Evolutionary conservation across 1,284 basidiomycete species (phyloP).

Genomic region (Anthracocystis setariae): DNA sequence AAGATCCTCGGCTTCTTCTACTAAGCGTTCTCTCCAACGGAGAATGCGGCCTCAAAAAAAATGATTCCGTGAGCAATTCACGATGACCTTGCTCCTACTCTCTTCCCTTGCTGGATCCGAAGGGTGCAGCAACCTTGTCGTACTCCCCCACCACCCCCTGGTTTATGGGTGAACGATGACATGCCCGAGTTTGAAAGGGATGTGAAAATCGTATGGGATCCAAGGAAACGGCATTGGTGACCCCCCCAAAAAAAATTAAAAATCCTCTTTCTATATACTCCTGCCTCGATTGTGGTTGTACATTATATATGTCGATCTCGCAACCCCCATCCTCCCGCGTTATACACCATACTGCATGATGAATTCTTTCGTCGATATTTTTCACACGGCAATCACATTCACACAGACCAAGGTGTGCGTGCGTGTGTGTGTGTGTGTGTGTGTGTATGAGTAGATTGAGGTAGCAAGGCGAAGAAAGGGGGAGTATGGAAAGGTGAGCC

Average conservation of each 20-base stretch:
- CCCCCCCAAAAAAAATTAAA: background rate
- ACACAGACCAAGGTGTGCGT: background rate
- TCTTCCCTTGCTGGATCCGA: slow-evolving; percentile 3
- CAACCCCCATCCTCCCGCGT: slow-evolving; percentile 5
- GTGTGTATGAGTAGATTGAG: background rate
- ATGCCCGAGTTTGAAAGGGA: background rate
- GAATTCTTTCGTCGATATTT: background rate
- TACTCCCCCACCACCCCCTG: slow-evolving; percentile 32
- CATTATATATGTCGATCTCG: too few species aligned
- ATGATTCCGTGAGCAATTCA: slow-evolving; percentile 20
- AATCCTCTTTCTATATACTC: background rate
- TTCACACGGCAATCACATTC: background rate
- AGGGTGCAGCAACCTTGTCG: slow-evolving; percentile 20
- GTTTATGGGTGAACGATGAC: slow-evolving; percentile 10
- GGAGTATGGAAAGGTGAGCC: background rate
- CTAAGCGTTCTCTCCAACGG: slow-evolving; percentile 30
- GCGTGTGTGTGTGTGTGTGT: background rate
- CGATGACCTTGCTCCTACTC: slow-evolving; percentile 13
- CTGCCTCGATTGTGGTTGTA: slow-evolving; percentile 23
- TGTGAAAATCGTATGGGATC: slow-evolving; percentile 24
- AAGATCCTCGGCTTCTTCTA: slow-evolving; percentile 72
- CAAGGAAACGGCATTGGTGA: slow-evolving; percentile 41
- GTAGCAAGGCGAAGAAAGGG: background rate
- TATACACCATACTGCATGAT: background rate
- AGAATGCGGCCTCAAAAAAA: slow-evolving; percentile 15